These are phyloP conservation scores for Aspergillus sp. DNA, from an alignment of 2,329 filamentous ascomycete species.

Conservation along the genomic window DNA sequence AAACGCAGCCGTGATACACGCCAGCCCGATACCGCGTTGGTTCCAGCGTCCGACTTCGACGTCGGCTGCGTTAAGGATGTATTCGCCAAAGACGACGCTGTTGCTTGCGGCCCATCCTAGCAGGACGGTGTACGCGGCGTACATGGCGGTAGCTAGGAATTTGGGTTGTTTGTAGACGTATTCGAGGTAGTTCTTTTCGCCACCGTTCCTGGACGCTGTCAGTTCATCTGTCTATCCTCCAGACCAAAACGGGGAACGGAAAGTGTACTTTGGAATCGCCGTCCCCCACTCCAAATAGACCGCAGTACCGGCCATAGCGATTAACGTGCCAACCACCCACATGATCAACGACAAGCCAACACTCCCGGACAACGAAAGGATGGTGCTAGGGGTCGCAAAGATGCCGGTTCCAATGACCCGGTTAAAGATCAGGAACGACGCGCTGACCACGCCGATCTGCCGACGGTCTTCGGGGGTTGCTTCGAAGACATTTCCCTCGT, in stretches of 20 bases:
- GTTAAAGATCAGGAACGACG: slow-evolving; percentile 43
- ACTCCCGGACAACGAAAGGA: slow-evolving; percentile 38
- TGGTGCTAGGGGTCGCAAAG: slow-evolving; percentile 42
- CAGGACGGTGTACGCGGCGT: slow-evolving; percentile 44
- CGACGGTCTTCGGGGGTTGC: slow-evolving; percentile 28
- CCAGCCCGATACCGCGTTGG: slow-evolving; percentile 42
- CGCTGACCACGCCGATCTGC: slow-evolving; percentile 34
- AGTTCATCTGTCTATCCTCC: neutral
- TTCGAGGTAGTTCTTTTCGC: slow-evolving; percentile 49
- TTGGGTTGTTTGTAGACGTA: slow-evolving; percentile 45
- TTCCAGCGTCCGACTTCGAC: slow-evolving; percentile 41
- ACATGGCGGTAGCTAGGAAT: slow-evolving; percentile 48
- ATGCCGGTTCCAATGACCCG: slow-evolving; percentile 44
- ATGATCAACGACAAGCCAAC: slow-evolving; percentile 42
- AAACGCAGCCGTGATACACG: slow-evolving; percentile 41
- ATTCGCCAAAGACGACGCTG: slow-evolving; percentile 46
- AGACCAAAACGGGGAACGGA: neutral
- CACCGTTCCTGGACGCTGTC: slow-evolving; percentile 35
- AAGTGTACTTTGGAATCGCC: slow-evolving; percentile 37
- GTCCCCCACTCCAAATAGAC: slow-evolving; percentile 45
- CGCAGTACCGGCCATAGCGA: slow-evolving; percentile 39
- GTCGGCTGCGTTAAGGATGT: slow-evolving; percentile 42
- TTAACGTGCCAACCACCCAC: slow-evolving; percentile 43
- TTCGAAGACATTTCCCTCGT: slow-evolving; percentile 30
- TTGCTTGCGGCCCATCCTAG: slow-evolving; percentile 47